Evolutionary conservation across 2,329 filamentous ascomycete species (phyloP), one percentile per base, ranked within the genome.

Genomic region (Colletotrichum gigasporum): DNA sequence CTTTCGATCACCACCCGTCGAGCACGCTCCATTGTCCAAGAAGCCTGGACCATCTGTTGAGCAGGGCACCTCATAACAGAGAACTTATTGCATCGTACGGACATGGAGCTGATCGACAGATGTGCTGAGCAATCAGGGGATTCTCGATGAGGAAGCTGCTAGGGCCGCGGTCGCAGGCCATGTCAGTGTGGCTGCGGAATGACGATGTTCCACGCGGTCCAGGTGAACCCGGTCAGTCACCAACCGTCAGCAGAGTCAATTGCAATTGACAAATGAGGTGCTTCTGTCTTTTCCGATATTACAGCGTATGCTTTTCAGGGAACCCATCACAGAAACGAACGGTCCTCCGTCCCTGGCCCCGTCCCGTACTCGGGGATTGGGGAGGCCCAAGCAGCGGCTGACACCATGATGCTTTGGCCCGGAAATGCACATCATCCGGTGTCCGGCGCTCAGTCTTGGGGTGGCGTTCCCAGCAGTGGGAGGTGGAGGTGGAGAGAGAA

Each of bases 41-140:
- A 47, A 59, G 60, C 47, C 55, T 48, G 55, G 55, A 11, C 45
- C 55, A 28, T 20, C 20, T 51, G 6, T 39, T 24, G 45, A 45
- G 18, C 60, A 50, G 32, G 8, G 39, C 50, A 41, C 22, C 16
- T 37, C 32, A 37, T 16, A 44, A 35, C 30, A 54, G 32, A 30
- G 35, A 28, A 26, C 20, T 41, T 34, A n/a, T n/a, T n/a, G n/a
- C n/a, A n/a, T n/a, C n/a, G n/a, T n/a, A 50, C 39, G 47, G 14
- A 22, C 22, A 53, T 63, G 60, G 54, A 47, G 37, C 26, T 47
- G 54, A 41, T 63, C 39, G 32, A 30, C 54, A 26, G 37, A 35
- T 51, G 28, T 8, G 32, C 34, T 42, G 59, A 57, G 59, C 53
- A 58, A 52, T 52, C 42, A 39, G 22, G 28, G 18, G 39, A 12